Evolutionary conservation across 2,329 filamentous ascomycete genomes (phyloP).

Genomic region (Colletotrichum sublineola): DNA sequence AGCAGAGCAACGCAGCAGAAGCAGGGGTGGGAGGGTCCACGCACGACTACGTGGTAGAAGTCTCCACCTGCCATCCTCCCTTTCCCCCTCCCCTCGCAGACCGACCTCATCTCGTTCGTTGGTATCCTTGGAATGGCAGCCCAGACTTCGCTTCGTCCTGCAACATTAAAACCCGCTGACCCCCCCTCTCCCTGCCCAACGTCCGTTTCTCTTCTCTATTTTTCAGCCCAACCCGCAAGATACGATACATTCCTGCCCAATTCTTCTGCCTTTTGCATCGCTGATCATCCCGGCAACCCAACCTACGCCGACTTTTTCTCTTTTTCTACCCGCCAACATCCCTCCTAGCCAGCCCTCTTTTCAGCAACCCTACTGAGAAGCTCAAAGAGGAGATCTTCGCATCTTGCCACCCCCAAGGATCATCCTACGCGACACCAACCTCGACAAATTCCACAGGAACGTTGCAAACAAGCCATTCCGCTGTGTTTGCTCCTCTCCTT

Average conservation of each 20-base stretch:
- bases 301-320: slow-evolving; percentile 34
- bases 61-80: slow-evolving; percentile 39
- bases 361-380: slow-evolving; percentile 36
- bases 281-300: slow-evolving; percentile 42
- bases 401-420: slow-evolving; percentile 43
- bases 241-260: slow-evolving; percentile 45
- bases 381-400: slow-evolving; percentile 40
- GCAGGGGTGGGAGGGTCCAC: slow-evolving; percentile 3
- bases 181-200: slow-evolving; percentile 56
- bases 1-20: slow-evolving; percentile 24
- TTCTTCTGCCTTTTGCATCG: slow-evolving; percentile 44
- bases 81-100: slow-evolving; percentile 23
- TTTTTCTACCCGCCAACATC: slow-evolving; percentile 40
- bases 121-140: slow-evolving; percentile 18
- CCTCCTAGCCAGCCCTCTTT: slow-evolving; percentile 36
- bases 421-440: slow-evolving; percentile 37
- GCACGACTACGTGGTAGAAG: slow-evolving; percentile 33
- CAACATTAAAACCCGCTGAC: slow-evolving; percentile 56
- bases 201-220: slow-evolving; percentile 49
- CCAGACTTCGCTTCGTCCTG: slow-evolving; percentile 37
- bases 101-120: slow-evolving; percentile 40
- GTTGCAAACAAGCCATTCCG: slow-evolving; percentile 26
- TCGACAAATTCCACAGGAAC: slow-evolving; percentile 33
- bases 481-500: slow-evolving; percentile 30
- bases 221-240: slow-evolving; percentile 52